A percentile compares a stretch with the other conserved stretches of the same genome.
phyloP scores from a whole-genome alignment of 371 early-diverging fungal species.

The Lichtheimia ramosa region DNA sequence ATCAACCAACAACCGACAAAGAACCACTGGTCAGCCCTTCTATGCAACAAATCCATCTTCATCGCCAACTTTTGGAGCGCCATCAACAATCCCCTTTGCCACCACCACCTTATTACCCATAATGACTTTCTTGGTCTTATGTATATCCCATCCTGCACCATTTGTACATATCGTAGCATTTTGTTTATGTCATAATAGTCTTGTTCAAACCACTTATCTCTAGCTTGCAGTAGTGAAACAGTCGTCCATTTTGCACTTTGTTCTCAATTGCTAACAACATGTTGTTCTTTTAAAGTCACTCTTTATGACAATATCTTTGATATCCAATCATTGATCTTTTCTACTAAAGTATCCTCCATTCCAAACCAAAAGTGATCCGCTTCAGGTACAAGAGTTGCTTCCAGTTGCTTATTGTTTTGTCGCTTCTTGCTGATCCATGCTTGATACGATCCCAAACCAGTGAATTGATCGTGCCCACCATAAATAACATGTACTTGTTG shows the following conservation, averaged over 20 bases:
- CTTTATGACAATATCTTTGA: too few relatives aligned
- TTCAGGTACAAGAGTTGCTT: slow-evolving; percentile 9
- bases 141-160: neutral
- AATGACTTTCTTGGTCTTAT: neutral
- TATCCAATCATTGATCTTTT: slow-evolving; percentile 8
- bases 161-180: slow-evolving; percentile 4
- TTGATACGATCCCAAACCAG: slow-evolving; percentile 21
- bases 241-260: too few relatives aligned
- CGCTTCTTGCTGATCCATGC: slow-evolving; percentile 24
- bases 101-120: slow-evolving; percentile 12
- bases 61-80: slow-evolving; percentile 9
- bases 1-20: neutral
- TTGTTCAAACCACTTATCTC: too few relatives aligned
- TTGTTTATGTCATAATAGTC: neutral
- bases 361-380: slow-evolving; percentile 45
- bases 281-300: neutral
- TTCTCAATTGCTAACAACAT: neutral
- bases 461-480: slow-evolving; percentile 44
- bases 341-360: slow-evolving; percentile 11
- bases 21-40: slow-evolving; percentile 6
- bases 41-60: slow-evolving; percentile 18
- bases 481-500: slow-evolving; percentile 21
- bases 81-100: slow-evolving; percentile 6
- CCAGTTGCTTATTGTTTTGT: neutral
- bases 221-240: too few relatives aligned